phyloP scores from a whole-genome alignment of 306 rosid species.

The Ormosia emarginata region DNA sequence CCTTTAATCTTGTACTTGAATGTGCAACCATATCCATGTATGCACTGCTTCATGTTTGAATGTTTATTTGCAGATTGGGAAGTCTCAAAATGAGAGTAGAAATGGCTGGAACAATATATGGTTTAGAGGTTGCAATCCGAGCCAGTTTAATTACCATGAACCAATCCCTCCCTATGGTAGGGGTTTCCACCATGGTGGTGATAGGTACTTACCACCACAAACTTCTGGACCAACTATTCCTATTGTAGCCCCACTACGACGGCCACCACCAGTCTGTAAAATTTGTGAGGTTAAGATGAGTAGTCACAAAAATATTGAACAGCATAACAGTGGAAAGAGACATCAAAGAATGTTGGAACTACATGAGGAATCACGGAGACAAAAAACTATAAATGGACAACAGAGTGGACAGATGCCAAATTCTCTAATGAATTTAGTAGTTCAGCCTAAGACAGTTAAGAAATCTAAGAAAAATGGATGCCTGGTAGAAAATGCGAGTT shows the following conservation, averaged over 20 bases:
- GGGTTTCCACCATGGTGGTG: background rate
- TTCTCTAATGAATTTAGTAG: background rate
- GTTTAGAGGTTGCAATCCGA: background rate
- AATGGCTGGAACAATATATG: background rate
- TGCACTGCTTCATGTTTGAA: background rate
- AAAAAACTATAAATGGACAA: background rate
- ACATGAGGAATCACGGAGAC: background rate
- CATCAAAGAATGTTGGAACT: background rate
- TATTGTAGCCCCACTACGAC: background rate
- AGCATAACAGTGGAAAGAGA: constrained; percentile 5
- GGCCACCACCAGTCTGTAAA: background rate
- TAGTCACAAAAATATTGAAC: background rate
- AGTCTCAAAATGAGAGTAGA: background rate
- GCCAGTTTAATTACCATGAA: background rate
- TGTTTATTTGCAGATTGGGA: constrained; percentile 18
- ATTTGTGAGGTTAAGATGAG: background rate
- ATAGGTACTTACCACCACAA: background rate
- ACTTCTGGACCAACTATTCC: background rate
- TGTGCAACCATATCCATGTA: background rate
- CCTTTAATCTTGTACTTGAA: background rate
- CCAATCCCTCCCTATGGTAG: background rate
- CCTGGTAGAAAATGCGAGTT: background rate
- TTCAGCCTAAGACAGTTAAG: background rate
- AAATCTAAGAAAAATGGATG: background rate
- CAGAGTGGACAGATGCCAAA: background rate